Conservation (phyloP, 1,139 yeast genomes). For the Yamadazyma aaseri region DNA sequence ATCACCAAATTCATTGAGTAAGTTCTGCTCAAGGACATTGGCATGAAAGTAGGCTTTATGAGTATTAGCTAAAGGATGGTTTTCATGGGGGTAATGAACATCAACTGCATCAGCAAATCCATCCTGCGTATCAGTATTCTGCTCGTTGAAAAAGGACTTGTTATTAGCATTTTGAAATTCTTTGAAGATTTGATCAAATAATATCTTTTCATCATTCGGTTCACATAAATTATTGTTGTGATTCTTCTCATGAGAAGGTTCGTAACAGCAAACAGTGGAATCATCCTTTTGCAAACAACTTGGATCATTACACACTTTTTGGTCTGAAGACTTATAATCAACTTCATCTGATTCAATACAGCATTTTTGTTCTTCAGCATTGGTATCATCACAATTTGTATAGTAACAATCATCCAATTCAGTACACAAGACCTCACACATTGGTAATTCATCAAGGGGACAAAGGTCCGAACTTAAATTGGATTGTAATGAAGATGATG, state of each 20-base stretch:
- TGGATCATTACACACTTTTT: constrained; percentile 13
- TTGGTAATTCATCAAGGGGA: constrained; percentile 27
- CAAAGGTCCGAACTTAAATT: constrained; percentile 9
- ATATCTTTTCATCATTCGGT: constrained; percentile 12
- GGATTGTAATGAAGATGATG: background rate
- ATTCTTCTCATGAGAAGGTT: constrained; percentile 11
- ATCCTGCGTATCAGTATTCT: background rate
- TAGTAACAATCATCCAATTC: constrained; percentile 48
- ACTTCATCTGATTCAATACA: constrained; percentile 2
- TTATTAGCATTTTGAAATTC: constrained; percentile 12
- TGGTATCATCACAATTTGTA: constrained; percentile 29
- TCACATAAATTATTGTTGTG: constrained; percentile 33
- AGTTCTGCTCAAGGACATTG: constrained; percentile 30
- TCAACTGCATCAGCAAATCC: constrained; percentile 5
- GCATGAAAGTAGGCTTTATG: constrained; percentile 51
- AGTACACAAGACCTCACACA: constrained; percentile 44
- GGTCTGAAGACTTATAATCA: background rate
- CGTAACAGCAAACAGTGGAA: constrained; percentile 19
- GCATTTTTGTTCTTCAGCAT: constrained; percentile 1
- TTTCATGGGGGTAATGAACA: constrained; percentile 36
- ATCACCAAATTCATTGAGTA: constrained; percentile 23
- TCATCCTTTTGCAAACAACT: constrained; percentile 10
- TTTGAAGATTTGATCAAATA: constrained; percentile 16
- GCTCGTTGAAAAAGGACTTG: constrained; percentile 13
- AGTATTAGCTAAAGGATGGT: constrained; percentile 28